These are phyloP conservation scores for Kodamaea sp. DNA, from an alignment of 1,139 yeast genomes.

Conservation along the genomic window DNA sequence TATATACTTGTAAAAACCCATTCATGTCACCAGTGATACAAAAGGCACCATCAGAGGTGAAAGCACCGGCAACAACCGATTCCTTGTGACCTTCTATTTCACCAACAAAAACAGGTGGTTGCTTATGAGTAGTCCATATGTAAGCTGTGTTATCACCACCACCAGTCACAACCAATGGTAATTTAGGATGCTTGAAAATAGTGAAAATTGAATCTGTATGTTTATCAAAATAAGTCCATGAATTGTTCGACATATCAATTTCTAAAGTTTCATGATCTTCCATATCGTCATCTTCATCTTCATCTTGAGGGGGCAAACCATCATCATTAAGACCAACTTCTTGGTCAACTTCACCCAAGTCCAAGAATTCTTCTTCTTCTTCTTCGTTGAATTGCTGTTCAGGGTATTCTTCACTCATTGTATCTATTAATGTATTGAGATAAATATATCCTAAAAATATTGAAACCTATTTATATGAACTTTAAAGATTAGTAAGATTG, in stretches of 20 bases:
- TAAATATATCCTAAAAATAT: too few species aligned
- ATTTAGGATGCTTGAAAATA: slow-evolving; percentile 71
- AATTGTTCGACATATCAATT: slow-evolving; percentile 80
- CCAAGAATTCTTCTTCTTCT: slow-evolving; percentile 53
- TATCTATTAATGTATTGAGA: too few species aligned
- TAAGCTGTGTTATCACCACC: slow-evolving; percentile 92
- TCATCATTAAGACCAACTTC: slow-evolving; percentile 43
- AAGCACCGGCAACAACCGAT: slow-evolving; percentile 80
- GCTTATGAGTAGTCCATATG: slow-evolving; percentile 86
- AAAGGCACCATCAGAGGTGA: slow-evolving; percentile 76
- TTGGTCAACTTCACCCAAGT: slow-evolving; percentile 57
- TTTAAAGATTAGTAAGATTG: too few species aligned
- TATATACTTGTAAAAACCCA: slow-evolving; percentile 76
- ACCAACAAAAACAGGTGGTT: slow-evolving; percentile 76
- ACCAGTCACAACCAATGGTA: slow-evolving; percentile 74
- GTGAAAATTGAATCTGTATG: slow-evolving; percentile 84
- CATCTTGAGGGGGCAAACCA: slow-evolving; percentile 37
- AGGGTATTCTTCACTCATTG: slow-evolving; percentile 1
- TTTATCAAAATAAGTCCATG: slow-evolving; percentile 82
- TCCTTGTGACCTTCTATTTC: slow-evolving; percentile 79
- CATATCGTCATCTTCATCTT: slow-evolving; percentile 29
- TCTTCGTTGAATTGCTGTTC: slow-evolving; percentile 15
- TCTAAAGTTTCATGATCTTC: slow-evolving; percentile 28
- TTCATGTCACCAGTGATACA: slow-evolving; percentile 92
- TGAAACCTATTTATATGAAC: too few species aligned